These are phyloP conservation scores for Endocarpon pusillum DNA, from an alignment of 495 filamentous ascomycete genomes.

Conservation along the genomic window DNA sequence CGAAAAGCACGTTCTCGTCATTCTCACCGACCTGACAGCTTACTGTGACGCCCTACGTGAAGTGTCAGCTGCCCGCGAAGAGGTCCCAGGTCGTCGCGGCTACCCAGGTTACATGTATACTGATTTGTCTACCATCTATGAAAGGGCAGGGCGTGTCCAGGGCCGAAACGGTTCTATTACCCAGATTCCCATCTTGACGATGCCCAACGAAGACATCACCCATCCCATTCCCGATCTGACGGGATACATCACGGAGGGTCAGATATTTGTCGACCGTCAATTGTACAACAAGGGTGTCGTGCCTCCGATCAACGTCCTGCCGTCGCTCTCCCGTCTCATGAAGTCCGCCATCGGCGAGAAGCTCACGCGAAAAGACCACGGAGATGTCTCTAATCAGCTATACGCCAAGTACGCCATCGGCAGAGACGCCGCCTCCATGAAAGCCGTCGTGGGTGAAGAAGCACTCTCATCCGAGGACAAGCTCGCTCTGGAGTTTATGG, in stretches of 20 bases:
- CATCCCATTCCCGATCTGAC: slow-evolving; percentile 98
- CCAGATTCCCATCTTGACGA: slow-evolving; percentile 95
- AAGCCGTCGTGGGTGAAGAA: slow-evolving; percentile 97
- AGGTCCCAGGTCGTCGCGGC: slow-evolving; percentile 98
- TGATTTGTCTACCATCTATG: slow-evolving; percentile 98
- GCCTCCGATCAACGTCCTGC: slow-evolving; percentile 97
- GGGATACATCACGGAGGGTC: slow-evolving; percentile 96
- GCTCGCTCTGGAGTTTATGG: slow-evolving; percentile 84
- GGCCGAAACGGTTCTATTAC: slow-evolving; percentile 97
- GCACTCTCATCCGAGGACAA: slow-evolving; percentile 92
- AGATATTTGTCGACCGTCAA: slow-evolving; percentile 94
- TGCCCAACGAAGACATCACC: slow-evolving; percentile 99
- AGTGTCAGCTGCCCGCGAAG: slow-evolving; percentile 93
- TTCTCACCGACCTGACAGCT: slow-evolving; percentile 91
- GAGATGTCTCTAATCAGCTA: slow-evolving; percentile 96
- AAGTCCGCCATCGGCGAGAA: slow-evolving; percentile 98
- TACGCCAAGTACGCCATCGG: slow-evolving; percentile 99
- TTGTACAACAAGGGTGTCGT: slow-evolving; percentile 92
- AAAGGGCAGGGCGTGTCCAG: slow-evolving; percentile 94
- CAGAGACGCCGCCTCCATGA: slow-evolving; percentile 96
- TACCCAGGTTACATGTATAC: slow-evolving; percentile 99
- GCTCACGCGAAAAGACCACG: slow-evolving; percentile 88
- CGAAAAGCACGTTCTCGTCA: slow-evolving; percentile 98
- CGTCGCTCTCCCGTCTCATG: slow-evolving; percentile 97
- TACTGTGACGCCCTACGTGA: slow-evolving; percentile 99